Base-by-base conservation (phyloP, 148 eudicot species). In the Salicornia ramosissima region DNA sequence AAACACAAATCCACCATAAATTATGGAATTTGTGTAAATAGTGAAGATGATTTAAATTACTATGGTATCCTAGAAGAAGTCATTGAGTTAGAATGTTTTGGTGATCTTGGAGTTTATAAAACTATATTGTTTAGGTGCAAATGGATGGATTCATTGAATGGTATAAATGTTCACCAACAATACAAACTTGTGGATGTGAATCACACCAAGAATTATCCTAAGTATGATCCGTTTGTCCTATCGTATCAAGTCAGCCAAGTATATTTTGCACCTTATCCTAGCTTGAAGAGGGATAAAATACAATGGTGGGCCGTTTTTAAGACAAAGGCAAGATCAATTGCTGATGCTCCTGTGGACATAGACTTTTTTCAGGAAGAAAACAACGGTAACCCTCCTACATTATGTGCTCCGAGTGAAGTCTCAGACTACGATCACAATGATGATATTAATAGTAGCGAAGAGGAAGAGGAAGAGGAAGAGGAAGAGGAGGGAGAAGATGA, bases 111-210 rank as follows among this genome's bases (percentile, higher is more conserved):
- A 3, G 45, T 42, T 22, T 60, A 60, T 21, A 60, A 31, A 16
- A 31, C 42, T 0, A 60, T 16, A 2, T 60, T 30, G 4, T 60
- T 60, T 6, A 60, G 29, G 10, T 58, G 63, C 29, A 29, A 25
- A 4, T 56, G 61, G 10, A 56, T 56, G 16, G 25, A 56, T 34
- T 60, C 64, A 14, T 1, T 34, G 2, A 31, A 39, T 7, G 42
- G 64, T 0, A 4, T 36, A 6, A 61, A 61, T 16, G 25, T 62
- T 18, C 46, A 62, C 39, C 6, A 34, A 36, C 28, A 26, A 8
- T 62, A 62, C 24, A 62, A 62, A 39, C 24, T 62, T 39, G 65
- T 62, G 6, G 65, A 36, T 7, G 47, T 62, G 7, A 62, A 36
- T 39, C 15, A 1, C 12, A 6, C 11, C 0, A 62, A 62, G 34